Conservation (phyloP, 2,329 filamentous ascomycete genomes). For the Aspergillus nomiae region DNA sequence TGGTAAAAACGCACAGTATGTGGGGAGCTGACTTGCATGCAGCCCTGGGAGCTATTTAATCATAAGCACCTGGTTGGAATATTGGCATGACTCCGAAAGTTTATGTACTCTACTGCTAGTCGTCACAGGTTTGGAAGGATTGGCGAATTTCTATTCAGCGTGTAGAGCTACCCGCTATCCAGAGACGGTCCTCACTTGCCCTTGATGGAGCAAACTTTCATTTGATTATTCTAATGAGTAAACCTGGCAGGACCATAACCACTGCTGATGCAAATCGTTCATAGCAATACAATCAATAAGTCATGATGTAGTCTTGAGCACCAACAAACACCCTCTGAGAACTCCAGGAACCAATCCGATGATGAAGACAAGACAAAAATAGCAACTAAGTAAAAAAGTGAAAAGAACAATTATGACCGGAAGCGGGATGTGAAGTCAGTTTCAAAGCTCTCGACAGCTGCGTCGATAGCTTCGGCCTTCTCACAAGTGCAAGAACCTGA, state of each 20-base stretch:
- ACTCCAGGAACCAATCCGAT: not conserved
- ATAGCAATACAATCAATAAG: not conserved
- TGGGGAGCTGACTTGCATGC: not conserved
- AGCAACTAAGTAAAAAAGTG: not conserved
- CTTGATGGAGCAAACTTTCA: not conserved
- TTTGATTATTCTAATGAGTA: not conserved
- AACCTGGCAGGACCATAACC: not conserved
- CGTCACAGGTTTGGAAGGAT: not conserved
- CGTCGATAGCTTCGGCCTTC: constrained; percentile 65
- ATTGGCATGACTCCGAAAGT: not conserved
- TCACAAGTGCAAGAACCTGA: constrained; percentile 78
- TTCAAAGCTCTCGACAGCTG: constrained; percentile 64
- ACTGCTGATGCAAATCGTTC: not conserved
- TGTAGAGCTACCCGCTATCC: not conserved
- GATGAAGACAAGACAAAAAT: not conserved
- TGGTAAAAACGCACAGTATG: not conserved
- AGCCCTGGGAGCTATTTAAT: not conserved
- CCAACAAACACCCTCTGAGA: constrained; percentile 17
- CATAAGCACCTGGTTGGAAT: not conserved
- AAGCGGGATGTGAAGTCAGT: constrained; percentile 81
- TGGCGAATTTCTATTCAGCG: not conserved
- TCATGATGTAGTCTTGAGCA: not conserved
- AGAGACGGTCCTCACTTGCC: not conserved
- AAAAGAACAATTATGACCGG: not conserved
- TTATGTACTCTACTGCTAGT: not conserved